Base-by-base conservation (phyloP, 192 early-diverging fungal species). In the Backusella parvicylindrica region DNA sequence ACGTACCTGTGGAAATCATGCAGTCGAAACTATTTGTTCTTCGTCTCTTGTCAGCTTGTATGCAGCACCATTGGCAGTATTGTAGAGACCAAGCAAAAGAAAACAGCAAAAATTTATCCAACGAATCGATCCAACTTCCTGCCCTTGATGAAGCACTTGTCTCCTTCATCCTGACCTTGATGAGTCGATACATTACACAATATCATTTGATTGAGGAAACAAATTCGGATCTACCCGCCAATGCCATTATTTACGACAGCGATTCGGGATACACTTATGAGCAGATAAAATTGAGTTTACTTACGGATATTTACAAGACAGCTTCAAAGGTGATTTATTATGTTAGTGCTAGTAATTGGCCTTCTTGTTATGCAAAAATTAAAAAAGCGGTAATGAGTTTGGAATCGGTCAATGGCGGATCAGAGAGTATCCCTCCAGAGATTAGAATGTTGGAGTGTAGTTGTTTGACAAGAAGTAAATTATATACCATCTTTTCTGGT, bases 291-390 rank as follows among this genome's bases (percentile, higher is more conserved):
- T 13, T 70, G 35, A 70, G 68, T 47, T 75, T 89, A 31, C 81
- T 90, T 23, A 77, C 78, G 64, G 93, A 93, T 74, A 92, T 94
- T 68, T 92, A 91, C 67, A 91, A 91, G 65, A 89, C 89, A 0
- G 94, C 95, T 5, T 94, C 94, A 23, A 84, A 90, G 2, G 87
- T 97, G 15, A 83, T 96, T 35, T 93, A 91, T 79, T 97, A 93
- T 83, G 86, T 97, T 23, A 94, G 93, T 64, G 92, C 95, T 8
- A 89, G 92, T 33, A 98, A 97, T 82, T 98, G 96, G 96, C 79
- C 80, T 40, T 85, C 93, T 11, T 91, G 92, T 21, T 92, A 92
- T 85, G 83, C 90, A 53, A 87, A 91, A 49, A 89, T 90, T 11
- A 80, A 80, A 35, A 30, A 41, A 9, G 73, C 73, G 16, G 77